These are phyloP conservation scores for Tolypocladium inflatum DNA, from an alignment of 2,329 filamentous ascomycete species.

Conservation along the genomic window DNA sequence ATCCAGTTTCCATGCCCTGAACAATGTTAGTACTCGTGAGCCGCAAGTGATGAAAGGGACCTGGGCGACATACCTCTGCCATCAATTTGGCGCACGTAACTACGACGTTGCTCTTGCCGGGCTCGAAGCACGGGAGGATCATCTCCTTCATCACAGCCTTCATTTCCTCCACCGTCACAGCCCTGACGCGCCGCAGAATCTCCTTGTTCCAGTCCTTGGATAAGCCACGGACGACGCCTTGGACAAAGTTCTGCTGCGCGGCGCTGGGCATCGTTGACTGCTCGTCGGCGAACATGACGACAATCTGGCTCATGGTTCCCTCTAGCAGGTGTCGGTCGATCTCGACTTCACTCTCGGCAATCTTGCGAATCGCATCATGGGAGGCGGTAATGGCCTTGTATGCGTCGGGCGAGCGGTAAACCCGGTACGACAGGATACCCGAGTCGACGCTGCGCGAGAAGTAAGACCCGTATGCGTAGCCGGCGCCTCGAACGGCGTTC, in stretches of 20 bases:
- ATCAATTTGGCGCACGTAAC: constrained; percentile 82
- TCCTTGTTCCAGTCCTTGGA: constrained; percentile 68
- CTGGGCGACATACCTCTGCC: constrained; percentile 57
- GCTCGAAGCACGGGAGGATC: constrained; percentile 70
- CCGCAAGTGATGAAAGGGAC: background rate
- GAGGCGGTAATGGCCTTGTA: constrained; percentile 77
- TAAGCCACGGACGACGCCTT: constrained; percentile 68
- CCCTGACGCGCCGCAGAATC: constrained; percentile 67
- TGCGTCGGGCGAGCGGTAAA: constrained; percentile 84
- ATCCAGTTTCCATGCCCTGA: constrained; percentile 66
- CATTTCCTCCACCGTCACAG: constrained; percentile 69
- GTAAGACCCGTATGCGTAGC: constrained; percentile 80
- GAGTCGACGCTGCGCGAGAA: constrained; percentile 71
- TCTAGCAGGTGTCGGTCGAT: constrained; percentile 80
- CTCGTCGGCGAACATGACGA: constrained; percentile 78
- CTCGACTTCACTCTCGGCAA: constrained; percentile 59
- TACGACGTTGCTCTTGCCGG: constrained; percentile 73
- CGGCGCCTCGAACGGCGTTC: constrained; percentile 85
- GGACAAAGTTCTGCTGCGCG: constrained; percentile 73
- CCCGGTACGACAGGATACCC: constrained; percentile 72
- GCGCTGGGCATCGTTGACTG: constrained; percentile 78
- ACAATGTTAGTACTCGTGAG: constrained; percentile 5
- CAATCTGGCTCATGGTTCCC: constrained; percentile 82
- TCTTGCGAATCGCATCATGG: constrained; percentile 62
- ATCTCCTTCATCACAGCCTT: constrained; percentile 63